Conservation (phyloP, 192 early-diverging fungal species). For the Rhizoclosmatium sp. region DNA sequence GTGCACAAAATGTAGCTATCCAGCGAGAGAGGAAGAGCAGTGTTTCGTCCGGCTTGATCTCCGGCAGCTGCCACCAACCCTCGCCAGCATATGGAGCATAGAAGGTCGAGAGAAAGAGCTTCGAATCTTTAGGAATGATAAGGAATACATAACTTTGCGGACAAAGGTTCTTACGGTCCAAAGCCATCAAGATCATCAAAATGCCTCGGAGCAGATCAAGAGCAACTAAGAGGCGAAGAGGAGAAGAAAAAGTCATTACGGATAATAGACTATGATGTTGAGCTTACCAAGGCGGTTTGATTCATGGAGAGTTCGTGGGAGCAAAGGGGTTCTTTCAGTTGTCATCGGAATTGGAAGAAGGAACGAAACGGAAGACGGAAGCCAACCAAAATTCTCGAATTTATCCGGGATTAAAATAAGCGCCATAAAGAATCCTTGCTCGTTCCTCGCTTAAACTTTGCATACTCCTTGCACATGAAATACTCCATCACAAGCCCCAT, state of each 20-base stretch:
- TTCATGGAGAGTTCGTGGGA: no score
- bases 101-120: neutral
- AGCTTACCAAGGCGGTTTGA: no score
- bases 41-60: conserved; percentile 24
- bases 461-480: conserved; percentile 17
- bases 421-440: conserved; percentile 31
- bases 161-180: conserved; percentile 4
- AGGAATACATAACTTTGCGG: neutral
- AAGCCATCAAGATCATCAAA: conserved; percentile 16
- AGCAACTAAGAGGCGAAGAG: neutral
- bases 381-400: neutral
- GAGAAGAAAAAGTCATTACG: no score
- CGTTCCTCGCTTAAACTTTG: conserved; percentile 15
- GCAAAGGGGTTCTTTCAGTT: no score
- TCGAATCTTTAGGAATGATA: neutral
- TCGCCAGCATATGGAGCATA: conserved; percentile 36
- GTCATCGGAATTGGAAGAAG: no score
- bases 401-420: conserved; percentile 8
- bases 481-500: conserved; percentile 12
- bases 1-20: conserved; percentile 48
- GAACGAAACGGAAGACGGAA: neutral
- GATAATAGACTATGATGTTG: no score
- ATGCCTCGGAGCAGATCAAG: conserved; percentile 11
- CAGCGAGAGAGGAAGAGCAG: conserved; percentile 40
- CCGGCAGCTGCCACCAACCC: conserved; percentile 48